phyloP scores from a whole-genome alignment of 495 filamentous ascomycete species.

The Neurospora sp. region DNA sequence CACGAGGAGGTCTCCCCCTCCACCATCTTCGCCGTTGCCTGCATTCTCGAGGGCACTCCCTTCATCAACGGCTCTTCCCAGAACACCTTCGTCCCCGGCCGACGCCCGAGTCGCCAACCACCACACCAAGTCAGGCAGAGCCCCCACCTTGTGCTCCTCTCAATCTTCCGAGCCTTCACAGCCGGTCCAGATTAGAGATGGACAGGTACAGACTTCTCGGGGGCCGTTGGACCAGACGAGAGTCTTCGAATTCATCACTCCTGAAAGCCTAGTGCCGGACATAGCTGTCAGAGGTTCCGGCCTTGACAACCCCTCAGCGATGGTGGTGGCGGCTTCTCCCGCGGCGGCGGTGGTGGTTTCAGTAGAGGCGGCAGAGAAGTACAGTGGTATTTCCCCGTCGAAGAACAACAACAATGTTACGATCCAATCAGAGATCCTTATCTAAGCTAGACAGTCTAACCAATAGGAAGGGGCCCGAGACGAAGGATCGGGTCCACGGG shows the following conservation, averaged over 20 bases:
- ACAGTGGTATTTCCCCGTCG: no score
- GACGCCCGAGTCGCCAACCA: neutral
- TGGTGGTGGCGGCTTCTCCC: neutral
- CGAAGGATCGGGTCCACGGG: no score
- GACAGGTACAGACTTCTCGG: neutral
- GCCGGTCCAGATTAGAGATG: neutral
- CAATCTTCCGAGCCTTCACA: neutral
- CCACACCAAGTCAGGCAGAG: neutral
- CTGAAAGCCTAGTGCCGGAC: neutral
- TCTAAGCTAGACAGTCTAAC: no score
- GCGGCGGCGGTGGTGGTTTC: neutral
- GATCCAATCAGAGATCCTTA: no score
- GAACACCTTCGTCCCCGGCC: slow-evolving; percentile 79
- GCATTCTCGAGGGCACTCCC: slow-evolving; percentile 76
- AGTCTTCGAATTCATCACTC: neutral
- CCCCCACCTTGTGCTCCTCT: neutral
- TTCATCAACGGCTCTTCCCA: slow-evolving; percentile 99
- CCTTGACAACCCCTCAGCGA: neutral
- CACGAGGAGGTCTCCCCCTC: slow-evolving; percentile 88
- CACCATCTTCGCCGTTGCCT: slow-evolving; percentile 90
- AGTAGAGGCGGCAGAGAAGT: neutral
- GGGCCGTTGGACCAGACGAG: neutral
- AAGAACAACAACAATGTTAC: no score
- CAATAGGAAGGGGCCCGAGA: no score
- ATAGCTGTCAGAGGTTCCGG: neutral